Conservation (phyloP, 2,329 filamentous ascomycete species). For the Talaromyces sp. region DNA sequence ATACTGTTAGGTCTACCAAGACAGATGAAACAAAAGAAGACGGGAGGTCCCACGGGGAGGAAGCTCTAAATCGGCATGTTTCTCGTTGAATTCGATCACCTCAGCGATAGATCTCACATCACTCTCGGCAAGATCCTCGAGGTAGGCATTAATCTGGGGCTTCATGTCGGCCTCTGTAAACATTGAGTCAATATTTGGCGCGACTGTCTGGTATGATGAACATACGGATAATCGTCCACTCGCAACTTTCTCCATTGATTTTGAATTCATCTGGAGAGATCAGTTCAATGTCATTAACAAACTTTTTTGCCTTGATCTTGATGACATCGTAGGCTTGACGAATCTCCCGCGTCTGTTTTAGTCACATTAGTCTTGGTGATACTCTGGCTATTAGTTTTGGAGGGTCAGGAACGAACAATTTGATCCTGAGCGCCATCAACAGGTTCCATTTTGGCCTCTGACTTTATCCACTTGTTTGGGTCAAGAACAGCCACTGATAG, state of each 20-base stretch:
- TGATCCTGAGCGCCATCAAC: slow-evolving; percentile 8
- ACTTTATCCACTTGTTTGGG: slow-evolving; percentile 8
- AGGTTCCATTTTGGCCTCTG: background rate
- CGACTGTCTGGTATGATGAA: background rate
- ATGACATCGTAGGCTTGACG: slow-evolving; percentile 11
- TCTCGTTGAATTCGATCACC: slow-evolving; percentile 15
- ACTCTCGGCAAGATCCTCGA: slow-evolving; percentile 13
- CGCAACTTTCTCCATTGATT: slow-evolving; percentile 7
- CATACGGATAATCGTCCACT: slow-evolving; percentile 12
- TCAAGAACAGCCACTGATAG: slow-evolving; percentile 13
- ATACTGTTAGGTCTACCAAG: background rate
- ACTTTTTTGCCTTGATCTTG: slow-evolving; percentile 7
- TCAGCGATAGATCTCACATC: slow-evolving; percentile 12
- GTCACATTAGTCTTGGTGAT: background rate
- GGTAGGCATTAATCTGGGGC: slow-evolving; percentile 10
- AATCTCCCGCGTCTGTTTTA: slow-evolving; percentile 2
- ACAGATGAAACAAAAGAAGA: background rate
- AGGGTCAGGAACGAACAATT: slow-evolving; percentile 10
- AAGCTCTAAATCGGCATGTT: slow-evolving; percentile 14
- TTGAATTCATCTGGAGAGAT: slow-evolving; percentile 6
- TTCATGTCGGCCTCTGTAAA: slow-evolving; percentile 10
- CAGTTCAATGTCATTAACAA: slow-evolving; percentile 11
- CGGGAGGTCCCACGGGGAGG: slow-evolving; percentile 7
- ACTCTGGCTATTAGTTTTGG: too few species aligned
- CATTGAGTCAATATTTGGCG: background rate